phyloP scores from a whole-genome alignment of 2,329 filamentous ascomycete genomes.

The Aspergillus hortae region DNA sequence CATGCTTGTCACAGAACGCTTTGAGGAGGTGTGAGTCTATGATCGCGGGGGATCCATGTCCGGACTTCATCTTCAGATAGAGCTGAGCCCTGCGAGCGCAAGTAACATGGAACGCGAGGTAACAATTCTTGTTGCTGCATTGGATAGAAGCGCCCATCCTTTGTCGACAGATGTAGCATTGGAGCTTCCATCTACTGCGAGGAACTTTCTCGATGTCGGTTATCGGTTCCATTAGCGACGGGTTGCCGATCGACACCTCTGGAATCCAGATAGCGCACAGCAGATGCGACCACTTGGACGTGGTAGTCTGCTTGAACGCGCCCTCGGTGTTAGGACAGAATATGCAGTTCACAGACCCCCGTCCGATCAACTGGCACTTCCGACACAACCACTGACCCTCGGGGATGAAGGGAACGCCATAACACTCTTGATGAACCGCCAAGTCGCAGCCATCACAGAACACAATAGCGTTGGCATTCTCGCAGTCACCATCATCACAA shows the following conservation, averaged over 20 bases:
- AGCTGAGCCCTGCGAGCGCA: constrained; percentile 84
- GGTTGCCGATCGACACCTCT: constrained; percentile 90
- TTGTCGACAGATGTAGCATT: constrained; percentile 95
- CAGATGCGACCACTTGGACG: constrained; percentile 93
- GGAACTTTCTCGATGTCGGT: constrained; percentile 98
- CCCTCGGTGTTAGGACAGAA: constrained; percentile 98
- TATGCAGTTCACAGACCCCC: constrained; percentile 90
- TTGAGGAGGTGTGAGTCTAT: constrained; percentile 82
- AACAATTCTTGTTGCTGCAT: constrained; percentile 96
- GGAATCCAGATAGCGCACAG: constrained; percentile 98
- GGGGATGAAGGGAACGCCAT: constrained; percentile 96
- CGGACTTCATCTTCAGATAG: constrained; percentile 95
- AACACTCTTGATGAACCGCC: constrained; percentile 97
- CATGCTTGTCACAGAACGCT: constrained; percentile 94
- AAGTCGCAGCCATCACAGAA: constrained; percentile 98
- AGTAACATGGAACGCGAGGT: constrained; percentile 94
- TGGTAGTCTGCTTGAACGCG: constrained; percentile 96
- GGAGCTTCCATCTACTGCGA: constrained; percentile 86
- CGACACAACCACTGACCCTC: constrained; percentile 98
- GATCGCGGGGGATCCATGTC: constrained; percentile 71
- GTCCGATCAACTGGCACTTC: constrained; percentile 92
- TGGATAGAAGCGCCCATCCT: constrained; percentile 98
- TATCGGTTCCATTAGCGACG: constrained; percentile 96
- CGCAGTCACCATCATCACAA: constrained; percentile 98
- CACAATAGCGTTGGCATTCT: constrained; percentile 98